Percentiles rank a stretch among this genome's conserved stretches.
Evolutionary conservation across 331 rosid genomes (phyloP).

Genomic region (Malus hybrid): DNA sequence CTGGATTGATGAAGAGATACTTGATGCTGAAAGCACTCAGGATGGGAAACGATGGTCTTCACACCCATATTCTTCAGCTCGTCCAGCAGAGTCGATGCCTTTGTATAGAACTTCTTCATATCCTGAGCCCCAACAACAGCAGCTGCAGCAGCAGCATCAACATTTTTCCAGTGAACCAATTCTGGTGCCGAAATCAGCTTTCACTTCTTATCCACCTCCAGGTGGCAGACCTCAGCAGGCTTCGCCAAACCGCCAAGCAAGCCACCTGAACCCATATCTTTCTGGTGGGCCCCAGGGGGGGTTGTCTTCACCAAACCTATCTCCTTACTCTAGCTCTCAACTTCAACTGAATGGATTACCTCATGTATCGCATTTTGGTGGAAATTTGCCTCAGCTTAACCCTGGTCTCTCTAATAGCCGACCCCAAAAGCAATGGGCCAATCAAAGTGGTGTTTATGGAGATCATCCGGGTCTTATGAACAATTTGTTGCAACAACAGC

Average conservation of each 20-base stretch:
- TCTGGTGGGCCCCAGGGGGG: conserved; percentile 56
- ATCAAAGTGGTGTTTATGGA: conserved; percentile 56
- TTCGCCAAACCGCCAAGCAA: conserved; percentile 61
- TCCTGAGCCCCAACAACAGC: conserved; percentile 65
- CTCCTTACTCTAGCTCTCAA: conserved; percentile 54
- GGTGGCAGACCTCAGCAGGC: conserved; percentile 56
- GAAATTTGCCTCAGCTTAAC: conserved; percentile 46
- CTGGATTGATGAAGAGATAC: conserved; percentile 60
- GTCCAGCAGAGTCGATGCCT: conserved; percentile 40
- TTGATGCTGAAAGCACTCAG: conserved; percentile 43
- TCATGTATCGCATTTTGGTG: conserved; percentile 61
- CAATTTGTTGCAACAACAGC: conserved; percentile 66
- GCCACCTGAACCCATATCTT: conserved; percentile 54
- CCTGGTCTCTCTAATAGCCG: conserved; percentile 40
- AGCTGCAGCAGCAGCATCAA: conserved; percentile 31
- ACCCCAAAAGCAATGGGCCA: conserved; percentile 56
- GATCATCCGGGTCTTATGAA: conserved; percentile 53
- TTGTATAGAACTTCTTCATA: conserved; percentile 83
- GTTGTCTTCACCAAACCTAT: conserved; percentile 49
- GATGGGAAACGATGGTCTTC: conserved; percentile 93
- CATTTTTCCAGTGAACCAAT: conserved; percentile 69
- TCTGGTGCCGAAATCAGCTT: conserved; percentile 60
- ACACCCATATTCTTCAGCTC: conserved; percentile 55
- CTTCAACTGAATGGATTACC: conserved; percentile 57
- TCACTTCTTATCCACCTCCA: conserved; percentile 77